Evolutionary conservation across 1,284 basidiomycete species (phyloP).

Genomic region (Volvariella surrecta): DNA sequence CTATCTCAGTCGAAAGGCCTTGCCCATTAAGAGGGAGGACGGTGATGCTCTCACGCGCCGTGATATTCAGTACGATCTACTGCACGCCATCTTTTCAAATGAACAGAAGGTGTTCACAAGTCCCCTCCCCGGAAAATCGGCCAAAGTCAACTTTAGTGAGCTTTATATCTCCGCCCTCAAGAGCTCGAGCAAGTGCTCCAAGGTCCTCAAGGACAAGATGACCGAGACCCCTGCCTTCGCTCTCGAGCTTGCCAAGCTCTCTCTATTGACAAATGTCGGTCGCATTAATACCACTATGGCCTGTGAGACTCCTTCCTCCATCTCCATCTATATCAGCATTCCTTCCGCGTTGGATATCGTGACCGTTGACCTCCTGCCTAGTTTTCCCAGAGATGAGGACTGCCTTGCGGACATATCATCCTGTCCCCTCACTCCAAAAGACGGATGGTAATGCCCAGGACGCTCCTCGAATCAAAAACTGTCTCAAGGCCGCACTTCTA

Average conservation of each 20-base stretch:
- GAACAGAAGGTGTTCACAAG: slow-evolving; percentile 64
- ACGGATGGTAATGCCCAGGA: slow-evolving; percentile 80
- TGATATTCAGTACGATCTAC: slow-evolving; percentile 83
- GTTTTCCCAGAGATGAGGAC: slow-evolving; percentile 85
- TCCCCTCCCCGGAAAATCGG: slow-evolving; percentile 32
- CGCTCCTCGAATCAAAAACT: slow-evolving; percentile 76
- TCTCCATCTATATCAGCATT: slow-evolving; percentile 3
- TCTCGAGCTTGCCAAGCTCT: slow-evolving; percentile 77
- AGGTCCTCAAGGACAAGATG: slow-evolving; percentile 83
- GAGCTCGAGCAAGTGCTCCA: slow-evolving; percentile 78
- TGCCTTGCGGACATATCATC: slow-evolving; percentile 74
- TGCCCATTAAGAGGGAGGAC: slow-evolving; percentile 72
- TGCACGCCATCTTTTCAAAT: slow-evolving; percentile 72
- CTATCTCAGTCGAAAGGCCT: slow-evolving; percentile 60
- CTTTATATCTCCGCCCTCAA: slow-evolving; percentile 78
- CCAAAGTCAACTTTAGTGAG: slow-evolving; percentile 70
- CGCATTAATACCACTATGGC: slow-evolving; percentile 92
- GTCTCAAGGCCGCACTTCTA: slow-evolving; percentile 67
- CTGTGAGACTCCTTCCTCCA: slow-evolving; percentile 43
- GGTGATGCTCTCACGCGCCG: slow-evolving; percentile 70
- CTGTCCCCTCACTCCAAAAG: slow-evolving; percentile 76
- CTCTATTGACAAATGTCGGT: slow-evolving; percentile 86
- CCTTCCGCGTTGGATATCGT: slow-evolving; percentile 2
- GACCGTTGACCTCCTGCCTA: slow-evolving; percentile 31
- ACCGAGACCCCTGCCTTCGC: slow-evolving; percentile 72